phyloP scores from a whole-genome alignment of 2,329 filamentous ascomycete species.

The Claviceps sp. region DNA sequence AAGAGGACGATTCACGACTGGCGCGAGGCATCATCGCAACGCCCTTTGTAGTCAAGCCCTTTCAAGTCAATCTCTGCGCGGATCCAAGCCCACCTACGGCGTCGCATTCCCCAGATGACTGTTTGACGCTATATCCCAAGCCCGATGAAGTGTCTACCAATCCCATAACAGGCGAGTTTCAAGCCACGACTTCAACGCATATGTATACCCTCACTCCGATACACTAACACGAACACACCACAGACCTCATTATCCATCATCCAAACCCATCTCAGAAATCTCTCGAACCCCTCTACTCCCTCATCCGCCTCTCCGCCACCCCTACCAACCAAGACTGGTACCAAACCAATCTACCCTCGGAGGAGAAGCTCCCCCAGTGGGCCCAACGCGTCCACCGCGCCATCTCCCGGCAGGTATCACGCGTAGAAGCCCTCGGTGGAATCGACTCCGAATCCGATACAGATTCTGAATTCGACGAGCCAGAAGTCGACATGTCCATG shows the following conservation, averaged over 20 bases:
- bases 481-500: constrained; percentile 6
- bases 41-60: constrained; percentile 34
- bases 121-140: constrained; percentile 31
- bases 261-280: constrained; percentile 12
- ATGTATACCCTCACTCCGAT: not conserved
- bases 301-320: constrained; percentile 39
- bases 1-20: constrained; percentile 20
- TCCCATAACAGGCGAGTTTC: constrained; percentile 10
- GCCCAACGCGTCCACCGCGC: constrained; percentile 31
- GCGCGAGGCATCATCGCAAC: constrained; percentile 42
- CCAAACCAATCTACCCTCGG: constrained; percentile 31
- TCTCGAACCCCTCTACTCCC: constrained; percentile 32
- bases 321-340: constrained; percentile 38
- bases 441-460: constrained; percentile 15
- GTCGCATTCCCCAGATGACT: constrained; percentile 29
- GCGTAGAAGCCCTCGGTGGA: constrained; percentile 28
- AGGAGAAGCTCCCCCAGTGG: constrained; percentile 28
- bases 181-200: not conserved
- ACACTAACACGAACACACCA: not conserved
- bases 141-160: constrained; percentile 20
- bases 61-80: constrained; percentile 32
- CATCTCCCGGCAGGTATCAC: constrained; percentile 29
- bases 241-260: constrained; percentile 33
- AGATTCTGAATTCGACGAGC: constrained; percentile 7
- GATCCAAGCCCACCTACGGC: constrained; percentile 10